Evolutionary conservation across 176 grass and related monocot species (phyloP).

Genomic region (Carex scoparia): DNA sequence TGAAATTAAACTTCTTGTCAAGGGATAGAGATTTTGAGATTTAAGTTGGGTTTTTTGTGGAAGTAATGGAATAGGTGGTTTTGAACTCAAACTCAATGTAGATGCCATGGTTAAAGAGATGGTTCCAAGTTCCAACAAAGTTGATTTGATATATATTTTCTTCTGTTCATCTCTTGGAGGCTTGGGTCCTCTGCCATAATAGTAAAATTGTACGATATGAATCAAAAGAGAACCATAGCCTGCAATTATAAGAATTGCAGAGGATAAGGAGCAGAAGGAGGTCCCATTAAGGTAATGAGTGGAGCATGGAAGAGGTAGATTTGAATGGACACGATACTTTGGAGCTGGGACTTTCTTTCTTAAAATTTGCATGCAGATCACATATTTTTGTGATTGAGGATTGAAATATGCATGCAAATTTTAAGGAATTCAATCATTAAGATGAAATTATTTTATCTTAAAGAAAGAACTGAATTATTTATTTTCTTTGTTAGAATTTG

Average conservation of each 20-base stretch:
- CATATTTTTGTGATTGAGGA: too few relatives aligned
- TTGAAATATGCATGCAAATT: too few relatives aligned
- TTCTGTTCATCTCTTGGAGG: not conserved
- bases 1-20: not conserved
- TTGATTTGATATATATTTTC: not conserved
- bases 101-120: slow-evolving; percentile 10
- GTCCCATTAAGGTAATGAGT: not conserved
- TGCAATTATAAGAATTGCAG: slow-evolving; percentile 7
- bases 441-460: too few relatives aligned
- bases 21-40: slow-evolving; percentile 1
- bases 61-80: not conserved
- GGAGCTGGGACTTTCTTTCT: not conserved
- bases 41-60: slow-evolving; percentile 14
- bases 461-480: too few relatives aligned
- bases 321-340: slow-evolving; percentile 6
- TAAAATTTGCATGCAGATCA: too few relatives aligned
- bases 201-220: not conserved
- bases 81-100: slow-evolving; percentile 18
- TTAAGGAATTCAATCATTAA: too few relatives aligned
- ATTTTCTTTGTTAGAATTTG: too few relatives aligned
- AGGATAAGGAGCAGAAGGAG: not conserved
- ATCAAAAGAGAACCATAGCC: not conserved
- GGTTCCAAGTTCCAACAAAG: not conserved
- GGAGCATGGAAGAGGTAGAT: not conserved
- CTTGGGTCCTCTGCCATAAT: not conserved